Evolutionary conservation across 257 asterid genomes (phyloP).

Genomic region (Handroanthus guayacan): DNA sequence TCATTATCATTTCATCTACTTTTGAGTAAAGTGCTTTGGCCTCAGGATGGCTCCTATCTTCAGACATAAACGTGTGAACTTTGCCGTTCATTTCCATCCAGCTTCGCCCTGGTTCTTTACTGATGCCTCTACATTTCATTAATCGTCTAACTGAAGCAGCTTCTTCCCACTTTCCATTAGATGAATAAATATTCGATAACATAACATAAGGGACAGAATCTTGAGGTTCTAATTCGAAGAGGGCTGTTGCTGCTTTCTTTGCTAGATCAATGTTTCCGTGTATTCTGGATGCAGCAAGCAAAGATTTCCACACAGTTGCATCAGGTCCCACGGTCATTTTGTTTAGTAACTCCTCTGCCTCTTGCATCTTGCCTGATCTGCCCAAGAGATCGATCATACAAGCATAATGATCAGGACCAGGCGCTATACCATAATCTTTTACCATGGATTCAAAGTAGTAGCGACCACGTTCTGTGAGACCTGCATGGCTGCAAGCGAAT

Average conservation of each 20-base stretch:
- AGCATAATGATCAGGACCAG: slow-evolving; percentile 77
- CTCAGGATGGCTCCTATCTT: slow-evolving; percentile 61
- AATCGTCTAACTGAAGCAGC: slow-evolving; percentile 62
- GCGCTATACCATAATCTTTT: slow-evolving; percentile 60
- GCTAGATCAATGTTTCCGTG: slow-evolving; percentile 71
- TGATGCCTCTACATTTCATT: slow-evolving; percentile 64
- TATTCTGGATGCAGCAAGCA: slow-evolving; percentile 75
- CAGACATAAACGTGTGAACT: slow-evolving; percentile 61
- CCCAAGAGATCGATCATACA: slow-evolving; percentile 90
- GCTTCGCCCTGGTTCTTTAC: slow-evolving; percentile 76
- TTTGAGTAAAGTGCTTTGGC: slow-evolving; percentile 54
- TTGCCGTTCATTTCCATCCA: slow-evolving; percentile 71
- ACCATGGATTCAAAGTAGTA: slow-evolving; percentile 65
- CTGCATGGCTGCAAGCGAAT: slow-evolving; percentile 91
- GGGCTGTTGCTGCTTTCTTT: slow-evolving; percentile 62
- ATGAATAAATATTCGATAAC: slow-evolving; percentile 74
- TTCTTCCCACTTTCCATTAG: slow-evolving; percentile 70
- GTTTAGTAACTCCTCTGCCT: slow-evolving; percentile 62
- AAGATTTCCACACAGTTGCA: slow-evolving; percentile 78
- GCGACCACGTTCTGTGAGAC: slow-evolving; percentile 70
- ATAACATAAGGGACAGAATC: slow-evolving; percentile 76
- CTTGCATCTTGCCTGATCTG: slow-evolving; percentile 71
- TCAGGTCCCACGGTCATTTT: slow-evolving; percentile 64
- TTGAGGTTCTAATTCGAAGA: slow-evolving; percentile 67
- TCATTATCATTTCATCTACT: slow-evolving; percentile 51